Percentiles rank a stretch among this genome's conserved stretches.
Conservation (phyloP, 139 green algal genomes). For the Micromonas commoda region DNA sequence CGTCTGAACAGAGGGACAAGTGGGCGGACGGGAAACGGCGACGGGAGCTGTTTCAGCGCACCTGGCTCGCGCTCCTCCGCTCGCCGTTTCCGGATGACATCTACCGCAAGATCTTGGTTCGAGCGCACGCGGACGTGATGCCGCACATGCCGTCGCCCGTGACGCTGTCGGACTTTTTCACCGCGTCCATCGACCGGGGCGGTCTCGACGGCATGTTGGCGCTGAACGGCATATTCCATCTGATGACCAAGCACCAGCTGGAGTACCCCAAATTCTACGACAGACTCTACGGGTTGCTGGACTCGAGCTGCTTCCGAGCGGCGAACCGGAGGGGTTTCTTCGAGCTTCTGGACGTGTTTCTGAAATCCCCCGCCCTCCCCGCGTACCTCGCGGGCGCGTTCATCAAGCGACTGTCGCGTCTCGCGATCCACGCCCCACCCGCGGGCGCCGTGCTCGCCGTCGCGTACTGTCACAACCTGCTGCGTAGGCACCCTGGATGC, state of each 20-base stretch:
- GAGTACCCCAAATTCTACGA: conserved; percentile 72
- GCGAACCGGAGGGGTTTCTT: conserved; percentile 72
- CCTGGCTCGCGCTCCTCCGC: conserved; percentile 75
- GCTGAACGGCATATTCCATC: conserved; percentile 56
- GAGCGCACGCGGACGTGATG: conserved; percentile 64
- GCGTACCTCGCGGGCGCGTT: conserved; percentile 93
- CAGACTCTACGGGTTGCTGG: conserved; percentile 39
- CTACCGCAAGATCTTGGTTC: conserved; percentile 58
- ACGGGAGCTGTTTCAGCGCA: conserved; percentile 39
- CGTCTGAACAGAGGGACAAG: neutral
- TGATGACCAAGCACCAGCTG: conserved; percentile 60
- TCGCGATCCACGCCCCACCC: conserved; percentile 64
- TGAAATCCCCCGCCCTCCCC: conserved; percentile 80
- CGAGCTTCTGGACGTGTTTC: conserved; percentile 80
- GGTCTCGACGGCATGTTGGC: conserved; percentile 82
- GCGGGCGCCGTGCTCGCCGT: conserved; percentile 60
- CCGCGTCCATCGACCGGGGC: conserved; percentile 56
- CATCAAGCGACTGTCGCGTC: conserved; percentile 69
- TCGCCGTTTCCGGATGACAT: conserved; percentile 61
- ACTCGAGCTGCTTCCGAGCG: conserved; percentile 39
- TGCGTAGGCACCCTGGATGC: conserved; percentile 82
- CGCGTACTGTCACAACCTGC: conserved; percentile 90
- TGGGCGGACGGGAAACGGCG: conserved; percentile 5
- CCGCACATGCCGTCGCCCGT: conserved; percentile 65
- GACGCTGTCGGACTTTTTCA: conserved; percentile 85